Percentiles rank a stretch among this genome's conserved stretches.
Conservation (phyloP, 768 basidiomycete species). For the Symmetrospora coprosmae region DNA sequence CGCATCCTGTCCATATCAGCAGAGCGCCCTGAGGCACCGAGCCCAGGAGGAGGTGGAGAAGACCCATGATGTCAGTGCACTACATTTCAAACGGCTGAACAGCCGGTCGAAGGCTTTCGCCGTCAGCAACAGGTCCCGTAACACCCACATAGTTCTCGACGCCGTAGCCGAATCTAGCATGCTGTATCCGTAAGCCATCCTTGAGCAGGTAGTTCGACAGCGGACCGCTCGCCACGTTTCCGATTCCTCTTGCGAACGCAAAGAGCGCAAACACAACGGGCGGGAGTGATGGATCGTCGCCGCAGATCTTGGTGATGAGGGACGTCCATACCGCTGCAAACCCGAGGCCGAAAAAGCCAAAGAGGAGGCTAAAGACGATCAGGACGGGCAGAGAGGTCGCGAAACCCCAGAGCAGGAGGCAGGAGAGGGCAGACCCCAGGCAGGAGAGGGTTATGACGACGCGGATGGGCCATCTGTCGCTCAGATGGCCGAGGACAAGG, state of each 20-base stretch:
- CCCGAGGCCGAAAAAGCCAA: not conserved
- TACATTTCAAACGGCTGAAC: no score
- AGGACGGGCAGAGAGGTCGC: not conserved
- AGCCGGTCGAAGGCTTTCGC: no score
- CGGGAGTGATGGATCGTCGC: conserved; percentile 1
- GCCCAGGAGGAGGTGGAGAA: no score
- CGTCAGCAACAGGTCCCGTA: no score
- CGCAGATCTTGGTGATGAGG: not conserved
- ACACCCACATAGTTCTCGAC: conserved; percentile 5
- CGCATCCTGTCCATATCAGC: not conserved
- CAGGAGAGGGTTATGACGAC: conserved; percentile 1
- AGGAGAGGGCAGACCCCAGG: not conserved
- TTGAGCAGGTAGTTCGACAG: not conserved
- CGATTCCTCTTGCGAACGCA: not conserved
- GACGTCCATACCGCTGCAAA: conserved; percentile 7
- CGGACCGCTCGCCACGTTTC: not conserved
- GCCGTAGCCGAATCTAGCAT: conserved; percentile 1
- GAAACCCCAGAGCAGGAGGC: conserved; percentile 18
- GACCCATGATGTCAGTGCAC: no score
- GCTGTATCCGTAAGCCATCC: not conserved
- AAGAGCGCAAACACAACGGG: conserved; percentile 4
- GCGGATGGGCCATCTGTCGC: conserved; percentile 5
- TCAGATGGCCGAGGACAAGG: conserved; percentile 4
- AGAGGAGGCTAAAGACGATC: not conserved
- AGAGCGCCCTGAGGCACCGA: not conserved